Conservation (phyloP, 106 monocot genomes). For the Dioscorea dumetorum region DNA sequence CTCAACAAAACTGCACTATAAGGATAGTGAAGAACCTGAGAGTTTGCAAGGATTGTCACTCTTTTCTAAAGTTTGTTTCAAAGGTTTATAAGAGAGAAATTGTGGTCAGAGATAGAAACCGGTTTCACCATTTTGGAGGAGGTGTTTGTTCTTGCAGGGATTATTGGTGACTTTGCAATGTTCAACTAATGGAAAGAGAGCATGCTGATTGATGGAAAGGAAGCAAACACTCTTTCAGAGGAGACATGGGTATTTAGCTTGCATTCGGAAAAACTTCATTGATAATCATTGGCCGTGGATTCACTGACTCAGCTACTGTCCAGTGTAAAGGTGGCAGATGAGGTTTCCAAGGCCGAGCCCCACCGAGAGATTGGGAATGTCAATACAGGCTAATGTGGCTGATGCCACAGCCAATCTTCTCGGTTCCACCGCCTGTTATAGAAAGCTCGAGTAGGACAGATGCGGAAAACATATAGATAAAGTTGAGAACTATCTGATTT, state of each 20-base stretch:
- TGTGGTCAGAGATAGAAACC: constrained; percentile 14
- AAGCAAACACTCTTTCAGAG: neutral
- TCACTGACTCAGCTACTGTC: constrained; percentile 26
- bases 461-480: constrained; percentile 44
- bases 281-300: neutral
- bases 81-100: constrained; percentile 16
- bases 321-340: constrained; percentile 32
- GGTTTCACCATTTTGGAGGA: constrained; percentile 23
- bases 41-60: constrained; percentile 24
- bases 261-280: neutral
- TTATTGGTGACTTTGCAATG: constrained; percentile 13
- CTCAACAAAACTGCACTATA: constrained; percentile 2
- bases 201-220: neutral
- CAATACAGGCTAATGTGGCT: constrained; percentile 40
- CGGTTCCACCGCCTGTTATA: constrained; percentile 38
- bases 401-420: constrained; percentile 47
- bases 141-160: constrained; percentile 23
- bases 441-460: constrained; percentile 38
- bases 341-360: constrained; percentile 21
- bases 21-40: constrained; percentile 32
- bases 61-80: constrained; percentile 19
- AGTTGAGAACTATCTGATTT: constrained; percentile 40
- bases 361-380: constrained; percentile 20
- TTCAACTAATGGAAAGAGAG: neutral
- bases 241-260: neutral